Conservation (phyloP, 83 land plant genomes). For the Picea abies region DNA sequence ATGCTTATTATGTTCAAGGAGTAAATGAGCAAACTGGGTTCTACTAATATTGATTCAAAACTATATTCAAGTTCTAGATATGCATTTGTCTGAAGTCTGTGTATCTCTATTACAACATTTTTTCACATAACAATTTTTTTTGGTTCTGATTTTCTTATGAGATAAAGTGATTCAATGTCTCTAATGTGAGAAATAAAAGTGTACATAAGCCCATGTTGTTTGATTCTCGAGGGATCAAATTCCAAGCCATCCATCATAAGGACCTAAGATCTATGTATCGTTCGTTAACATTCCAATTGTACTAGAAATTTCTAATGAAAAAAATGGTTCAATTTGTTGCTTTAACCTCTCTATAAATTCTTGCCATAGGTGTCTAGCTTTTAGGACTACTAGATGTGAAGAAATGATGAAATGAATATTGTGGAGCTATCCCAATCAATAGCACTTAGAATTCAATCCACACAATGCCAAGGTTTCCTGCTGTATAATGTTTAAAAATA, state of each 20-base stretch:
- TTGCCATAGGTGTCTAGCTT: neutral
- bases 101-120: too few species aligned
- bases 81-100: too few species aligned
- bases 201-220: too few species aligned
- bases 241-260: neutral
- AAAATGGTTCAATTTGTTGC: neutral
- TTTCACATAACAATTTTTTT: too few species aligned
- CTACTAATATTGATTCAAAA: too few species aligned
- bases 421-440: neutral
- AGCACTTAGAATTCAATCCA: neutral
- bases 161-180: too few species aligned
- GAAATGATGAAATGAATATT: neutral
- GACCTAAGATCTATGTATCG: neutral
- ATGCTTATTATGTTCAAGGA: too few species aligned
- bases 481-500: neutral
- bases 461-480: neutral
- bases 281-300: neutral
- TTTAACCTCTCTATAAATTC: neutral
- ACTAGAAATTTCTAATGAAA: neutral
- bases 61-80: too few species aligned
- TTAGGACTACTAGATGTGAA: neutral
- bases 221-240: too few species aligned
- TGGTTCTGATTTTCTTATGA: too few species aligned
- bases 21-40: too few species aligned
- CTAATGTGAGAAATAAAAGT: too few species aligned